These are phyloP conservation scores for Trichosporon sp. DNA, from an alignment of 1,284 basidiomycete genomes.

Conservation along the genomic window DNA sequence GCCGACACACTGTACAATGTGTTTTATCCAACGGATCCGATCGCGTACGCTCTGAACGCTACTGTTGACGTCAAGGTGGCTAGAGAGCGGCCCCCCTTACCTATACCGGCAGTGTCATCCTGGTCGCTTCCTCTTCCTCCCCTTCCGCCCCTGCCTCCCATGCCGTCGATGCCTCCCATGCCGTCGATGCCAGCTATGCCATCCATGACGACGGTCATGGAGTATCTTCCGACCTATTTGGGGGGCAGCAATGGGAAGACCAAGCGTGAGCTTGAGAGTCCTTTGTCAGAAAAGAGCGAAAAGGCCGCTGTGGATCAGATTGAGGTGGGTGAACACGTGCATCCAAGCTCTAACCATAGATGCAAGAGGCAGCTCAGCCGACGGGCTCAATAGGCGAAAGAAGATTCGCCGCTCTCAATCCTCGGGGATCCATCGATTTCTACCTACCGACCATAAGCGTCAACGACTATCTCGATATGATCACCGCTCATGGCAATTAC, in stretches of 20 bases:
- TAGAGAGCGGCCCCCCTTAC: slow-evolving; percentile 45
- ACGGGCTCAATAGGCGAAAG: slow-evolving; percentile 43
- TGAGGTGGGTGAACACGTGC: slow-evolving; percentile 26
- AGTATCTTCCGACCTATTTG: slow-evolving; percentile 36
- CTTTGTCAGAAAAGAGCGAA: slow-evolving; percentile 5
- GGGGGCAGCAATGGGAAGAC: slow-evolving; percentile 6
- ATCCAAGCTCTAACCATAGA: slow-evolving; percentile 17
- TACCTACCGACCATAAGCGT: slow-evolving; percentile 42
- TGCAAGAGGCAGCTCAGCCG: slow-evolving; percentile 24
- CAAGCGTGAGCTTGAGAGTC: not conserved
- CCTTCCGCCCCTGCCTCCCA: slow-evolving; percentile 34
- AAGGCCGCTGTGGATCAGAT: slow-evolving; percentile 34
- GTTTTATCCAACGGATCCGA: slow-evolving; percentile 53
- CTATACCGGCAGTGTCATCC: slow-evolving; percentile 50
- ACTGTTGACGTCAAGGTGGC: slow-evolving; percentile 43
- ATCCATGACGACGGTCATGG: slow-evolving; percentile 28
- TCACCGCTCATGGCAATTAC: slow-evolving; percentile 44
- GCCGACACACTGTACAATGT: slow-evolving; percentile 52
- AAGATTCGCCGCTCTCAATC: slow-evolving; percentile 47
- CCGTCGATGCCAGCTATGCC: slow-evolving; percentile 43
- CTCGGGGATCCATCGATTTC: slow-evolving; percentile 48
- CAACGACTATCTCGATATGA: slow-evolving; percentile 47
- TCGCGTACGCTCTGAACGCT: slow-evolving; percentile 49
- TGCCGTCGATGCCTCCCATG: slow-evolving; percentile 25
- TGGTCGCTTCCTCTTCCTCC: slow-evolving; percentile 38